Conservation (phyloP, 371 early-diverging fungal genomes). For the Mortierella sp. region DNA sequence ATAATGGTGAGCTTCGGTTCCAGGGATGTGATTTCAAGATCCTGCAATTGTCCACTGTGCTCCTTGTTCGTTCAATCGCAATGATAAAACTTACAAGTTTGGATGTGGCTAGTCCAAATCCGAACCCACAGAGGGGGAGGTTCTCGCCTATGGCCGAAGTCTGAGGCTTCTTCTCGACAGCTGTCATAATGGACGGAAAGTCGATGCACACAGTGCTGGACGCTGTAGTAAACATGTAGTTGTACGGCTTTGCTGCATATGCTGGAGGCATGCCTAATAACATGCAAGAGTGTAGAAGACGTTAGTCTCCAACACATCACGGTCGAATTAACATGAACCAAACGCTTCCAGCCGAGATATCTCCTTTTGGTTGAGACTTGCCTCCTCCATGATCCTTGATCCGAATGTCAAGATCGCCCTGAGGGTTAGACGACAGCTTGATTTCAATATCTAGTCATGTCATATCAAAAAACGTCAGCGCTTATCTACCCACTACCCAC, state of each 20-base stretch:
- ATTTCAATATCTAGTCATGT: constrained; percentile 30
- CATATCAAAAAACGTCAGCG: neutral
- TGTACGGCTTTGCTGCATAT: constrained; percentile 23
- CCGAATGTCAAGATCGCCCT: constrained; percentile 36
- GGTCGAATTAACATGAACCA: neutral
- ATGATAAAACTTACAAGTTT: constrained; percentile 26
- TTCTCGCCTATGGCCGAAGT: constrained; percentile 42
- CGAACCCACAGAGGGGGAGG: constrained; percentile 54
- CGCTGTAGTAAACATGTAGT: constrained; percentile 55
- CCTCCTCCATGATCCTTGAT: constrained; percentile 56
- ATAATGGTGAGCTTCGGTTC: neutral
- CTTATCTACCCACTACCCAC: neutral
- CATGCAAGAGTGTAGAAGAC: neutral
- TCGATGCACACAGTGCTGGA: constrained; percentile 51
- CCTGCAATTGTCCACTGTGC: neutral
- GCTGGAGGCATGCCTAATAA: constrained; percentile 35
- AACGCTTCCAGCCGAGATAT: neutral
- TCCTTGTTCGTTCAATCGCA: neutral
- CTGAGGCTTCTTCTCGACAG: constrained; percentile 44
- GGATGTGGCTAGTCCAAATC: constrained; percentile 56
- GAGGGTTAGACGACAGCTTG: constrained; percentile 19
- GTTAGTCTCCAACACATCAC: neutral
- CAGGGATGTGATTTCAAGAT: too few species aligned
- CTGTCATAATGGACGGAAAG: constrained; percentile 49
- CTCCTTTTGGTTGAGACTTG: neutral